Evolutionary conservation across 176 grass and related monocot genomes (phyloP).

Genomic region (Cenchrus fungigraminus): DNA sequence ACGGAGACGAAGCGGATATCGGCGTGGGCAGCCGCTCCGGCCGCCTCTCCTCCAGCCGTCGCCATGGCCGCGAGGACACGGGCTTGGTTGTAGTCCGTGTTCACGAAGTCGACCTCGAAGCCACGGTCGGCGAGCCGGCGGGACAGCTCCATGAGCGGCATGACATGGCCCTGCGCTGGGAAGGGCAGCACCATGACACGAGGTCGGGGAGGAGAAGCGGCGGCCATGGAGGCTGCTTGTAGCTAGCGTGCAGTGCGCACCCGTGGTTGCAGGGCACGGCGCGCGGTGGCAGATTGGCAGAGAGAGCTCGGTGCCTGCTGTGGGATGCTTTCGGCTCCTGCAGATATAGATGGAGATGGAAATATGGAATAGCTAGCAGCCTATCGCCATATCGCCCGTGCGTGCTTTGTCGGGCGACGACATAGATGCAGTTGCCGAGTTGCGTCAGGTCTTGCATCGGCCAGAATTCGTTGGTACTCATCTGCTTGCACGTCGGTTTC

Average conservation of each 20-base stretch:
- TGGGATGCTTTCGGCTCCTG: background rate
- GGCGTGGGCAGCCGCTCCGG: background rate
- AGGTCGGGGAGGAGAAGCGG: slow-evolving; percentile 28
- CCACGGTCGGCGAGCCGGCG: slow-evolving; percentile 51
- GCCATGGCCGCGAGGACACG: slow-evolving; percentile 44
- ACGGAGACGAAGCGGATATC: slow-evolving; percentile 27
- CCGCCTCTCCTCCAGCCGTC: background rate
- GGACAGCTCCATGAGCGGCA: slow-evolving; percentile 70
- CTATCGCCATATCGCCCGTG: background rate
- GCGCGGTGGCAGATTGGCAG: no score
- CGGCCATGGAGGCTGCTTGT: slow-evolving; percentile 36
- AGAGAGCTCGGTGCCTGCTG: background rate
- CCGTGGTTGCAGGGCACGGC: background rate
- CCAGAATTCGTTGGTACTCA: background rate
- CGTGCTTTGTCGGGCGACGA: no score
- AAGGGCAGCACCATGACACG: slow-evolving; percentile 64
- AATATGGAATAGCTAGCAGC: background rate
- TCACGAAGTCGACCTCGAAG: slow-evolving; percentile 58
- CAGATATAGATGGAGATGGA: background rate
- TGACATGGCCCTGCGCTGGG: slow-evolving; percentile 69
- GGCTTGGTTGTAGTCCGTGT: slow-evolving; percentile 69
- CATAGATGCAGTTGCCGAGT: background rate
- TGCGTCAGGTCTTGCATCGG: background rate
- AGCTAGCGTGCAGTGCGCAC: background rate
- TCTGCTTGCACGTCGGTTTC: background rate